A percentile compares a stretch with the other conserved stretches of the same genome.
Conservation (phyloP, 805 yeast genomes). For the Starmerella stellata region DNA sequence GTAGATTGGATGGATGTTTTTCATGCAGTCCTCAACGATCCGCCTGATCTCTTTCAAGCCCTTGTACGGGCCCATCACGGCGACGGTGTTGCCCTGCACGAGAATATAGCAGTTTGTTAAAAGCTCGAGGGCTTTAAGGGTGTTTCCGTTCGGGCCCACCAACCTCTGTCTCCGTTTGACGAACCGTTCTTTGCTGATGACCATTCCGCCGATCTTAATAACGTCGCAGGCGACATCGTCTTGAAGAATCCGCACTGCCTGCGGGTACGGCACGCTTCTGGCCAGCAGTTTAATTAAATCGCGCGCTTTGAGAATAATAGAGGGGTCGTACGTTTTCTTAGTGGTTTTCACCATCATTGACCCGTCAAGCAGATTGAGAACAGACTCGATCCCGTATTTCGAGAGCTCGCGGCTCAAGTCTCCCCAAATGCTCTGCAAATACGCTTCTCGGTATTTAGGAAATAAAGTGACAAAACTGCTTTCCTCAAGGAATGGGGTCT, state of each 20-base stretch:
- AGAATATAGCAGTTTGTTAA: conserved; percentile 88
- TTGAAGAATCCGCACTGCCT: conserved; percentile 76
- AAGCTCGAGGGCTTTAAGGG: conserved; percentile 84
- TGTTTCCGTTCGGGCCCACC: conserved; percentile 93
- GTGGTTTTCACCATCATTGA: conserved; percentile 95
- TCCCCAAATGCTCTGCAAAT: conserved; percentile 77
- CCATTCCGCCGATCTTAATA: conserved; percentile 80
- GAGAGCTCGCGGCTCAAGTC: conserved; percentile 74
- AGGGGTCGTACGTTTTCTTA: conserved; percentile 88
- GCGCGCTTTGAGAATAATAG: conserved; percentile 79
- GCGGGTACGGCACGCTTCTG: conserved; percentile 92
- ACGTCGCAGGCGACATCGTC: conserved; percentile 94
- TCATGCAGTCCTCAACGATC: conserved; percentile 95
- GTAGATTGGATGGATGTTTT: conserved; percentile 90
- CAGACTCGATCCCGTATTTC: conserved; percentile 56
- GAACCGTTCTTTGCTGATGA: conserved; percentile 79
- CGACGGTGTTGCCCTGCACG: conserved; percentile 93
- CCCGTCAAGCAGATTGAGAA: conserved; percentile 81
- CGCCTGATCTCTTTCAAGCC: conserved; percentile 84
- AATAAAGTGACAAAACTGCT: conserved; percentile 85
- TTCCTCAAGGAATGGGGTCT: conserved; percentile 85
- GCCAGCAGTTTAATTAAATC: conserved; percentile 86
- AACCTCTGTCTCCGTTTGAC: conserved; percentile 89
- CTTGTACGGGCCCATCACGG: conserved; percentile 90
- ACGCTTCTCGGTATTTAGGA: conserved; percentile 90